These are phyloP conservation scores for Aspergillus asperescens DNA, from an alignment of 495 filamentous ascomycete species.

Conservation along the genomic window DNA sequence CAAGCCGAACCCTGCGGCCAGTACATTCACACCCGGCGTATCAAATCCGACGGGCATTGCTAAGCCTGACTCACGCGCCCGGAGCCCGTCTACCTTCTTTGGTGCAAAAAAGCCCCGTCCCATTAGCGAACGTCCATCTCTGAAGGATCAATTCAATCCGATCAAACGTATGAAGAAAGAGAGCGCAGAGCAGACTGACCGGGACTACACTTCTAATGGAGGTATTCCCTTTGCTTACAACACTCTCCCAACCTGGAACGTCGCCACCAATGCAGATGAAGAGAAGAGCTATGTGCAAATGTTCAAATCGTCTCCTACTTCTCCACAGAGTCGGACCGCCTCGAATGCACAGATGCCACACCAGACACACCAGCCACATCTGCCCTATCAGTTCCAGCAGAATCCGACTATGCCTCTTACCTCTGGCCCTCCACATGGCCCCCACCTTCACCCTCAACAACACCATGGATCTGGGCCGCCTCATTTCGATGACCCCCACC, in stretches of 20 bases:
- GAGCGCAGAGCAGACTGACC: slow-evolving; percentile 39
- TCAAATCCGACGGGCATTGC: slow-evolving; percentile 57
- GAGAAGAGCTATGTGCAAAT: slow-evolving; percentile 68
- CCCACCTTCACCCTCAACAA: slow-evolving; percentile 62
- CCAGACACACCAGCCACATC: slow-evolving; percentile 74
- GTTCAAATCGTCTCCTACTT: slow-evolving; percentile 63
- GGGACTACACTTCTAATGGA: slow-evolving; percentile 56
- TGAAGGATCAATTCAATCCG: slow-evolving; percentile 65
- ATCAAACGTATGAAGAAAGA: slow-evolving; percentile 68
- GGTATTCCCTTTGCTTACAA: slow-evolving; percentile 73
- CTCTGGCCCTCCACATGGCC: slow-evolving; percentile 56
- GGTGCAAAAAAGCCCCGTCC: slow-evolving; percentile 57
- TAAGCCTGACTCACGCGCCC: slow-evolving; percentile 48
- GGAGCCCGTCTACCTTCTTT: slow-evolving; percentile 48
- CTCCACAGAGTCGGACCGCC: slow-evolving; percentile 59
- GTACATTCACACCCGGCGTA: slow-evolving; percentile 62
- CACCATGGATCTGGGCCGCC: slow-evolving; percentile 55
- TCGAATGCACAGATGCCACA: slow-evolving; percentile 62
- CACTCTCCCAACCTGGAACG: slow-evolving; percentile 74
- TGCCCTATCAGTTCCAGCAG: slow-evolving; percentile 63
- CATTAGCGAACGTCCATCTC: slow-evolving; percentile 50
- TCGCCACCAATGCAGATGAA: slow-evolving; percentile 50
- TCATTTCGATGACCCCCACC: slow-evolving; percentile 72
- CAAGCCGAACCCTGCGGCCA: slow-evolving; percentile 72
- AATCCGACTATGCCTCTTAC: slow-evolving; percentile 33